Percentiles rank a stretch among this genome's conserved stretches.
These are phyloP conservation scores for Artemisia annua DNA, from an alignment of 129 eudicot species.

Conservation along the genomic window DNA sequence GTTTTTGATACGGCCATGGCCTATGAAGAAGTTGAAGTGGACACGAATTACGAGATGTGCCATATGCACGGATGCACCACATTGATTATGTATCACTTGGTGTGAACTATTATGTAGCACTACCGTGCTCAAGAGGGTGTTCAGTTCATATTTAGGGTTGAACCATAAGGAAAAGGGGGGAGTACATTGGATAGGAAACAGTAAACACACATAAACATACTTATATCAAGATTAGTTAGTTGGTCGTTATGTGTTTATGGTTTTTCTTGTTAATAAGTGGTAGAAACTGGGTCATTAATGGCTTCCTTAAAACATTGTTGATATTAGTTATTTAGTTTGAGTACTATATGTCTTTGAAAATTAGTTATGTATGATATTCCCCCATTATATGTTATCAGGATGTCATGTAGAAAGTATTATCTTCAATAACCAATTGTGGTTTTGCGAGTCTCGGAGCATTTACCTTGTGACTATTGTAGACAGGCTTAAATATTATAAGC, in stretches of 20 bases:
- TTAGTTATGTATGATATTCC: slow-evolving; percentile 13
- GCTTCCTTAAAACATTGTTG: neutral
- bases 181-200: neutral
- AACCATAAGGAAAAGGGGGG: neutral
- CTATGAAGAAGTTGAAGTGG: too few species aligned
- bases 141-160: neutral
- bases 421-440: neutral
- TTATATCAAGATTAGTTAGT: too few species aligned
- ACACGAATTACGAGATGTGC: too few species aligned
- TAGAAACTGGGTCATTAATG: neutral
- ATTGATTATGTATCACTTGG: too few species aligned
- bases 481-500: too few species aligned
- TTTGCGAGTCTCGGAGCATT: neutral
- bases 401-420: neutral
- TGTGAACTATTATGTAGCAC: too few species aligned
- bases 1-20: too few species aligned
- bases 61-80: too few species aligned
- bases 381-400: neutral
- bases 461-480: neutral
- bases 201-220: too few species aligned
- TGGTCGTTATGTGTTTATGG: too few species aligned
- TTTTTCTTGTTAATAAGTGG: too few species aligned
- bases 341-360: neutral
- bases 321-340: neutral
- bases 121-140: too few species aligned